Evolutionary conservation across 2,329 filamentous ascomycete species (phyloP).

Genomic region (Periconia macrospinosa): DNA sequence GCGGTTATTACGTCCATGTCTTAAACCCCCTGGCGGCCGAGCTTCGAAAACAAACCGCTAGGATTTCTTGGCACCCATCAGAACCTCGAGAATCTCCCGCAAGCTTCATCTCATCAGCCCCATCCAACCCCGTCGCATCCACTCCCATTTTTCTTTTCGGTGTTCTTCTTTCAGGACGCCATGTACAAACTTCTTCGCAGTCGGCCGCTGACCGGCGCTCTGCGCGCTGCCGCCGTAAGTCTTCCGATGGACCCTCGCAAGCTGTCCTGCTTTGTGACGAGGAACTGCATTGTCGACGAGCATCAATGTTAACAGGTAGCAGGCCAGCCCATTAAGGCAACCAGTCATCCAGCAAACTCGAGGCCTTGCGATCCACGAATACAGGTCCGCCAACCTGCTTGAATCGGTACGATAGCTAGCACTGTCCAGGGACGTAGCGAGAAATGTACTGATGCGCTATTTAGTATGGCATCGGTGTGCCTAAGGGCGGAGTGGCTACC

Average conservation of each 20-base stretch:
- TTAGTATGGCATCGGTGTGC: conserved; percentile 93
- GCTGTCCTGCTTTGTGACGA: conserved; percentile 34
- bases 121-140: conserved; percentile 20
- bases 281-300: conserved; percentile 28
- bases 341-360: conserved; percentile 76
- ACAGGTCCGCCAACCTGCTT: conserved; percentile 90
- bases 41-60: neutral
- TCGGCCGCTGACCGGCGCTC: conserved; percentile 75
- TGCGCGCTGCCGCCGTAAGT: conserved; percentile 75
- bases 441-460: conserved; percentile 26
- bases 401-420: conserved; percentile 56
- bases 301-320: conserved; percentile 32
- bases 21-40: conserved; percentile 30
- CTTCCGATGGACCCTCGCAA: conserved; percentile 11
- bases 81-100: conserved; percentile 21
- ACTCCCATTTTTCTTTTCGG: conserved; percentile 17
- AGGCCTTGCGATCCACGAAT: conserved; percentile 96
- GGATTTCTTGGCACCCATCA: conserved; percentile 33
- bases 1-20: conserved; percentile 6
- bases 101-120: conserved; percentile 27
- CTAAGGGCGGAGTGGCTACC: conserved; percentile 84
- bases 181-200: conserved; percentile 87
- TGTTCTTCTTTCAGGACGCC: conserved; percentile 43
- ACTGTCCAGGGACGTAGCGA: conserved; percentile 8
- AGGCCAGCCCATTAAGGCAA: conserved; percentile 60